Conservation (phyloP, 2,329 filamentous ascomycete species). For the Alternaria alternata region DNA sequence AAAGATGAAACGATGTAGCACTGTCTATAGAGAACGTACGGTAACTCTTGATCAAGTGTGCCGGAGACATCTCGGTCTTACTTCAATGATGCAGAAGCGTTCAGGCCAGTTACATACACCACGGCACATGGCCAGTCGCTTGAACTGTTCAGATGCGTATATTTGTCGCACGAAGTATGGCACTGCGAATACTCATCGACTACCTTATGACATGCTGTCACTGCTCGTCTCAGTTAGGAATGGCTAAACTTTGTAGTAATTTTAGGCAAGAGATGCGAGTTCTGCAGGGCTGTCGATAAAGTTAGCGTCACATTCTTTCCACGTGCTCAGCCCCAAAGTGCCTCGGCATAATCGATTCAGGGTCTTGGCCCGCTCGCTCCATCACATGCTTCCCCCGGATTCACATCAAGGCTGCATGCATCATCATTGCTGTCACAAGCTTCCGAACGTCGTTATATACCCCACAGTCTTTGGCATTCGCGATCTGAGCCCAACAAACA, state of each 20-base stretch:
- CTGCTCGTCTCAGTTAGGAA: background rate
- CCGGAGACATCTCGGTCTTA: background rate
- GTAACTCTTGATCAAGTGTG: background rate
- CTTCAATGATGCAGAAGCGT: background rate
- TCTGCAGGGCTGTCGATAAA: background rate
- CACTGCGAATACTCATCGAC: background rate
- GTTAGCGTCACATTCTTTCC: constrained; percentile 6
- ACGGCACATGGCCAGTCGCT: background rate
- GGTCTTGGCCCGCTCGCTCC: constrained; percentile 15
- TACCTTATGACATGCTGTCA: background rate
- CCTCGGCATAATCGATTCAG: constrained; percentile 26
- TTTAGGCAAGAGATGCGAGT: constrained; percentile 15
- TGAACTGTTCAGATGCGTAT: background rate
- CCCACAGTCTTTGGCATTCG: constrained; percentile 10
- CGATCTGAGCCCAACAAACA: background rate
- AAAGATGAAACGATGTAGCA: background rate
- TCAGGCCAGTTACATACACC: background rate
- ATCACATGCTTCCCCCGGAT: constrained; percentile 38
- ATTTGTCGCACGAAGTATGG: background rate
- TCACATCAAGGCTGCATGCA: constrained; percentile 9
- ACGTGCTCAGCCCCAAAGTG: constrained; percentile 26
- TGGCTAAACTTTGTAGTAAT: background rate
- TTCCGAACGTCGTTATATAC: constrained; percentile 31
- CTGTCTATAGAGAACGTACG: background rate
- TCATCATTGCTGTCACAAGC: constrained; percentile 35